These are phyloP conservation scores for Cordyceps cateniannulata DNA, from an alignment of 2,329 filamentous ascomycete genomes.

Conservation along the genomic window DNA sequence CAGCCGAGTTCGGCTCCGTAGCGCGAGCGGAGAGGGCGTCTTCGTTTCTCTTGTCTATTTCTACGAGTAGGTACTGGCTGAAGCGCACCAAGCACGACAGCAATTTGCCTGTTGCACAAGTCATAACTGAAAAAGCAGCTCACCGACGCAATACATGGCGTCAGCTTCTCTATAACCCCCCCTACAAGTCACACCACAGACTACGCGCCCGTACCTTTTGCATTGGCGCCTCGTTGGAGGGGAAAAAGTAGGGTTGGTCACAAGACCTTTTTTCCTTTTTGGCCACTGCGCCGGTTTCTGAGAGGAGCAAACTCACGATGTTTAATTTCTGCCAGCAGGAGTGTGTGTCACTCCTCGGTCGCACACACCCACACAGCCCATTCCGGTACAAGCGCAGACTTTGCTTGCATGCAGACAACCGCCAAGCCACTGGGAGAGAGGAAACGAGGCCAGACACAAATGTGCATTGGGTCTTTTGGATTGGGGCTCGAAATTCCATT, in stretches of 20 bases:
- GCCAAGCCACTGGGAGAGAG: not conserved
- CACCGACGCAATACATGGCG: not conserved
- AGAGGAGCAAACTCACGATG: not conserved
- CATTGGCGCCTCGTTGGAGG: not conserved
- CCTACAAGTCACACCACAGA: not conserved
- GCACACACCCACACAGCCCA: not conserved
- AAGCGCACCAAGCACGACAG: not conserved
- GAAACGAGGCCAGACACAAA: not conserved
- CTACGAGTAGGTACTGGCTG: too few species aligned
- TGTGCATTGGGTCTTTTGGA: not conserved
- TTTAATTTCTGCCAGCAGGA: not conserved
- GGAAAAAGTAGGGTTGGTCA: not conserved
- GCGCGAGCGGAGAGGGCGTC: not conserved
- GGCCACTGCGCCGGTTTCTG: not conserved
- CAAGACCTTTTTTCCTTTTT: not conserved
- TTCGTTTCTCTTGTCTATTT: not conserved
- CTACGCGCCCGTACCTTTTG: not conserved
- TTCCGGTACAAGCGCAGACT: not conserved
- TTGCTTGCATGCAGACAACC: not conserved
- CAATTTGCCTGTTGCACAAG: not conserved
- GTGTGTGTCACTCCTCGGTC: too few species aligned
- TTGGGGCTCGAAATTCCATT: not conserved
- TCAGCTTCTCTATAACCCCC: constrained; percentile 1
- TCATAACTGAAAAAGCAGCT: constrained; percentile 1
- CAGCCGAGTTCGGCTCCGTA: constrained; percentile 7